Conservation (phyloP, 192 early-diverging fungal species). For the Umbelopsis isabellina region DNA sequence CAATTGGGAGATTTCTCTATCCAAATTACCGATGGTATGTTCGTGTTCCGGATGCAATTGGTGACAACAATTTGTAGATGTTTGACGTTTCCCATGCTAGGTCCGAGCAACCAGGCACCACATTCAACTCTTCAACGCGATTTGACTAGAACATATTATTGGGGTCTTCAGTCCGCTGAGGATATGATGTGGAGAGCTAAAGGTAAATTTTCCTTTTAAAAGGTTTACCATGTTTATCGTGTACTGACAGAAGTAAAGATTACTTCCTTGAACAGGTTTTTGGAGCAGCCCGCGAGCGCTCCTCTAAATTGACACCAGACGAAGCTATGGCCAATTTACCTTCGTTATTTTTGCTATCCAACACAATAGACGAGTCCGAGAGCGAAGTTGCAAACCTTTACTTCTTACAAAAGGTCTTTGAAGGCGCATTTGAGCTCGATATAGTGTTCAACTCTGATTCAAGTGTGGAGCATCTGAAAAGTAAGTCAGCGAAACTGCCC, state of each 20-base stretch:
- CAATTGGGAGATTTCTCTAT: conserved; percentile 78
- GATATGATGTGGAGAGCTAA: conserved; percentile 66
- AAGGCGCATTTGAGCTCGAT: conserved; percentile 69
- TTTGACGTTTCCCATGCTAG: background rate
- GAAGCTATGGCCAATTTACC: conserved; percentile 26
- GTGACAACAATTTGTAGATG: background rate
- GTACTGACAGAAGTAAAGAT: conserved; percentile 33
- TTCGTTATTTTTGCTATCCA: conserved; percentile 30
- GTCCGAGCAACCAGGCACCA: conserved; percentile 28
- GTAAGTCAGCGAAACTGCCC: background rate
- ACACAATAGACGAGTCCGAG: conserved; percentile 38
- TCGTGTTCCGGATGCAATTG: background rate
- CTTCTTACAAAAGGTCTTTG: conserved; percentile 66
- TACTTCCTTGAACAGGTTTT: conserved; percentile 36
- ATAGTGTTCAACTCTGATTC: conserved; percentile 41
- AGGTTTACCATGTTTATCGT: background rate
- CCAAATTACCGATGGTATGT: conserved; percentile 58
- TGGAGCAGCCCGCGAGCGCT: conserved; percentile 24
- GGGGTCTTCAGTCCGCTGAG: conserved; percentile 36
- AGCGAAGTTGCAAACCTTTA: conserved; percentile 50
- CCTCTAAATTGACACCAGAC: conserved; percentile 10
- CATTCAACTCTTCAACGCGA: conserved; percentile 21
- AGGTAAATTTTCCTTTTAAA: conserved; percentile 36
- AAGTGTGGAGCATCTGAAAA: background rate
- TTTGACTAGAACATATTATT: conserved; percentile 43